Evolutionary conservation across 768 basidiomycete genomes (phyloP).

Genomic region (Serendipita sp.): DNA sequence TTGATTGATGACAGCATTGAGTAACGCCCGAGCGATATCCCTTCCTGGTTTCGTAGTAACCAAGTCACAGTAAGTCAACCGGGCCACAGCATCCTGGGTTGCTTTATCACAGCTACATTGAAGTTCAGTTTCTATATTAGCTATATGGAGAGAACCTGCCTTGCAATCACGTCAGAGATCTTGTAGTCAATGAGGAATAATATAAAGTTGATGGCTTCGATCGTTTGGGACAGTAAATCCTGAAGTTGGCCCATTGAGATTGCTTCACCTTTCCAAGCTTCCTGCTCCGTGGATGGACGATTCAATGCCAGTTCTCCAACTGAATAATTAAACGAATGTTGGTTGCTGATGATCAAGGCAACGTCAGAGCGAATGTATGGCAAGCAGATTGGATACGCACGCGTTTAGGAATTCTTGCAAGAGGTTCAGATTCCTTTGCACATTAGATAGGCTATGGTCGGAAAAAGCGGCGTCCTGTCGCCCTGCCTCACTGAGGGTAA

Average conservation of each 20-base stretch:
- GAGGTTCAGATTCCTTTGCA: conserved; percentile 65
- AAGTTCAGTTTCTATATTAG: background rate
- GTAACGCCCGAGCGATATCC: conserved; percentile 73
- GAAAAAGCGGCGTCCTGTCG: conserved; percentile 43
- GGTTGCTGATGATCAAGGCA: conserved; percentile 38
- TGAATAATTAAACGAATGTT: conserved; percentile 71
- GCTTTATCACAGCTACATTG: conserved; percentile 51
- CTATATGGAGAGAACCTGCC: conserved; percentile 31
- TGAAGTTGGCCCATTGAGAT: conserved; percentile 64
- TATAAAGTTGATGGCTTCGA: conserved; percentile 90
- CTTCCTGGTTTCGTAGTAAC: conserved; percentile 75
- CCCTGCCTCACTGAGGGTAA: conserved; percentile 6
- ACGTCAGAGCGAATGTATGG: background rate
- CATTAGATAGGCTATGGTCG: conserved; percentile 45
- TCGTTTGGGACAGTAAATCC: conserved; percentile 60
- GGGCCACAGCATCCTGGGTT: conserved; percentile 48
- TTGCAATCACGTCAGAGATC: conserved; percentile 65
- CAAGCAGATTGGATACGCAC: conserved; percentile 5
- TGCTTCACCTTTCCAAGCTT: conserved; percentile 87
- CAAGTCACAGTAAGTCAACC: conserved; percentile 72
- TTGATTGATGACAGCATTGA: conserved; percentile 93
- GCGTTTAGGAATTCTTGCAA: conserved; percentile 43
- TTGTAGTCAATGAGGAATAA: conserved; percentile 84
- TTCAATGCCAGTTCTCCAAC: conserved; percentile 48
- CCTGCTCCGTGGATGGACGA: conserved; percentile 44